phyloP scores from a whole-genome alignment of 2,329 filamentous ascomycete genomes.

The Verticillium nubilum region DNA sequence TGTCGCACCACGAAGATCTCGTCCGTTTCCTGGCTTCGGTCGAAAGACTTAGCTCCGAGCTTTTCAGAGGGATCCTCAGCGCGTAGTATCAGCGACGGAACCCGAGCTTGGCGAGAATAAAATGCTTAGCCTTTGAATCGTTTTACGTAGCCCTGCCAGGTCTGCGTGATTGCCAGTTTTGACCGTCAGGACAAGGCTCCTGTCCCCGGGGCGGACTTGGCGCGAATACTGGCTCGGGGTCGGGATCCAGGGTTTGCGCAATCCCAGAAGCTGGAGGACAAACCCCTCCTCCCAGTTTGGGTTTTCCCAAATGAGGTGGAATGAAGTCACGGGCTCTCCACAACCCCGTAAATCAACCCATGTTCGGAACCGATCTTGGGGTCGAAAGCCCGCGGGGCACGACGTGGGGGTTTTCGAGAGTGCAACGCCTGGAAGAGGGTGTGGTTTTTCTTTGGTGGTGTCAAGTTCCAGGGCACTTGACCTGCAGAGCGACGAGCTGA shows the following conservation, averaged over 20 bases:
- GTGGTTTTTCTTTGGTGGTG: too few relatives aligned
- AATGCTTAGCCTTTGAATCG: background rate
- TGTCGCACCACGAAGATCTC: background rate
- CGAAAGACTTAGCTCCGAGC: background rate
- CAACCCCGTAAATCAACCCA: conserved; percentile 12
- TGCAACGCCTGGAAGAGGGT: background rate
- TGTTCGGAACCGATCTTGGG: background rate
- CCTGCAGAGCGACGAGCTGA: background rate
- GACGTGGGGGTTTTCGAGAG: background rate
- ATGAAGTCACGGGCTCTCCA: conserved; percentile 9
- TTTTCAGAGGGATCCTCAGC: background rate
- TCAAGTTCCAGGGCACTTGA: background rate
- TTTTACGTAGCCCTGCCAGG: background rate
- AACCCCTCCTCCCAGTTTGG: background rate
- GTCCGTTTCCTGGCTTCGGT: background rate
- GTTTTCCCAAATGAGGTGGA: conserved; percentile 8
- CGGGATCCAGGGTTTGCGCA: conserved; percentile 3
- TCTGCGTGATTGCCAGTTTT: background rate
- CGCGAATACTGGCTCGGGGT: background rate
- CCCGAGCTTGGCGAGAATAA: background rate
- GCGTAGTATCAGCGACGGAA: background rate
- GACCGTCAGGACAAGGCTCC: background rate
- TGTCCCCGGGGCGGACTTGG: background rate
- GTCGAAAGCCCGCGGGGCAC: background rate
- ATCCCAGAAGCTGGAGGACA: background rate